Base-by-base conservation (phyloP, 129 eudicot species). In the sunflower (Helianthus annuus) region DNA sequence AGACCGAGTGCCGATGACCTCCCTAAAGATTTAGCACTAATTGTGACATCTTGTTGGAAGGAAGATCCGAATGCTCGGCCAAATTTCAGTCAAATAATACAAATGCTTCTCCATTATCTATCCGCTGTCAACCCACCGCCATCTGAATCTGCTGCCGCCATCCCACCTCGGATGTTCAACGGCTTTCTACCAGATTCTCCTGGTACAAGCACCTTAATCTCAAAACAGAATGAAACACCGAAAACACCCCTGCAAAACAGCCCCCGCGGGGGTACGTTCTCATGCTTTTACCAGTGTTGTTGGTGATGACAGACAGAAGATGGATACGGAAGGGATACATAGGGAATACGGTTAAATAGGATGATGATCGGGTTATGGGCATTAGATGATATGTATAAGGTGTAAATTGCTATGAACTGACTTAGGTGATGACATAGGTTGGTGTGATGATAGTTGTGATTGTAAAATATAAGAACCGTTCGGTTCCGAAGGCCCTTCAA, bases 1-100 rank as follows among this genome's bases (percentile, higher is more conserved):
- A 85, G 95, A 79, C 97, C 97, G 8, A 85, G 86, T 40, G 87
- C 95, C 3, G 97, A 91, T 57, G 86, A 85, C 63, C 97, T 90
- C 54, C 97, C 95, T 0, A 84, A 81, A 61, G 97, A 85, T 79
- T 81, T 90, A 77, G 95, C 95, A 45, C 53, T 64, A 66, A 87
- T 87, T 1, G 97, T 90, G 53, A 90, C 97, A 15, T 84, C 92
- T 10, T 90, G 97, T 73, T 90, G 97, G 97, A 82, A 79, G 72
- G 97, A 90, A 85, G 97, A 90, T 54, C 91, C 95, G 4, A 83
- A 85, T 62, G 79, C 77, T 48, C 81, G 97, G 24, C 95, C 95
- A 60, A 83, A 90, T 68, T 85, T 90, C 86, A 87, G 80, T 75
- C 95, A 90, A 71, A 90, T 90, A 52, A 87, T 87, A 74, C 87